These are phyloP conservation scores for Saposhnikovia divaricata DNA, from an alignment of 129 eudicot species.

Conservation along the genomic window DNA sequence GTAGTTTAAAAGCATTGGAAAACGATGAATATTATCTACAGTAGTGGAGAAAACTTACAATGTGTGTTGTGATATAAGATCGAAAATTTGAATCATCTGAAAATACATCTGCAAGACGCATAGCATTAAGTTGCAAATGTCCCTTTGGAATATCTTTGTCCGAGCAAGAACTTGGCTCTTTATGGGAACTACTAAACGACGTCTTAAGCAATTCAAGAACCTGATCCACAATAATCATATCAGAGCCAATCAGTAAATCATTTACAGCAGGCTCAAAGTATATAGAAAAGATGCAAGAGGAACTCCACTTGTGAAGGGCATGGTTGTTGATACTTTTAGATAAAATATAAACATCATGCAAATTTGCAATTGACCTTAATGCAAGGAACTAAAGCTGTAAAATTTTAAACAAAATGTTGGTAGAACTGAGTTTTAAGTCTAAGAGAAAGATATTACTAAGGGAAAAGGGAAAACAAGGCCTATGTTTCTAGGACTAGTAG, in stretches of 20 bases:
- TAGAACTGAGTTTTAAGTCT: background rate
- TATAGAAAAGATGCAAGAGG: background rate
- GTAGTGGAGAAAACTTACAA: conserved; percentile 45
- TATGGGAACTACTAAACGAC: conserved; percentile 43
- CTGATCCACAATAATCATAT: conserved; percentile 31
- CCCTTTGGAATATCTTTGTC: conserved; percentile 65
- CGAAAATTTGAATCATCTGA: conserved; percentile 98
- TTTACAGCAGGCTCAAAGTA: background rate
- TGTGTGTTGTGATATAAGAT: conserved; percentile 63
- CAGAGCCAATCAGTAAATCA: background rate
- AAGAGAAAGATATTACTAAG: background rate
- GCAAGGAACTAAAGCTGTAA: background rate
- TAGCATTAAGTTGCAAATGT: conserved; percentile 79
- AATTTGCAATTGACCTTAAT: background rate
- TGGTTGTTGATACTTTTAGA: background rate
- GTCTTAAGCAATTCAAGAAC: conserved; percentile 69
- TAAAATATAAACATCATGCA: background rate
- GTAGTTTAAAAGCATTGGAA: background rate
- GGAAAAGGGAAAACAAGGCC: background rate
- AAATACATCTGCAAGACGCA: conserved; percentile 80
- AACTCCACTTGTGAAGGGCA: background rate
- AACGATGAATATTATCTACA: background rate
- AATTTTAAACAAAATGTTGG: background rate
- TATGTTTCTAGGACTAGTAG: background rate
- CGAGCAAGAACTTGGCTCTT: conserved; percentile 28